phyloP scores from a whole-genome alignment of 805 yeast genomes.

The Clavispora santaluciae region DNA sequence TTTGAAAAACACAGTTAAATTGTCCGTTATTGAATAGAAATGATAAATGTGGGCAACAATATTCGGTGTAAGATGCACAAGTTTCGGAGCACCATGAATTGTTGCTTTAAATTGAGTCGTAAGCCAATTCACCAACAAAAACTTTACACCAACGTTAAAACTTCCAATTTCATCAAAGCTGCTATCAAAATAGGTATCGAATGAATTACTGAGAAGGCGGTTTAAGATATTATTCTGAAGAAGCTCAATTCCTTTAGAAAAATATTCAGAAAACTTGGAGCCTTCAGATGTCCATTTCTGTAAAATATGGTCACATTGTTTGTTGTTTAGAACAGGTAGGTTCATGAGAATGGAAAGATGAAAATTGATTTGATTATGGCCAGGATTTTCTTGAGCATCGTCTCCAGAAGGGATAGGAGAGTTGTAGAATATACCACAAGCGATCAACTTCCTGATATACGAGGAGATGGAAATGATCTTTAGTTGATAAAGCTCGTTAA shows the following conservation, averaged over 20 bases:
- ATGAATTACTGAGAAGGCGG: conserved; percentile 19
- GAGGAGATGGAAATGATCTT: conserved; percentile 54
- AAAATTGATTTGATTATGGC: conserved; percentile 22
- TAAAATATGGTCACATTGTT: conserved; percentile 52
- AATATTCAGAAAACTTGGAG: conserved; percentile 27
- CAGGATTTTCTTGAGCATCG: background rate
- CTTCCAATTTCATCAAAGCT: conserved; percentile 10
- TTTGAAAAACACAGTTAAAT: conserved; percentile 37
- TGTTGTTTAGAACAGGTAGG: conserved; percentile 50
- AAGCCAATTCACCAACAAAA: conserved; percentile 45
- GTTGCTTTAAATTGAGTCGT: conserved; percentile 37
- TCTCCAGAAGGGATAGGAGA: conserved; percentile 29
- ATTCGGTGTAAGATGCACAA: conserved; percentile 31
- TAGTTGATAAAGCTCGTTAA: conserved; percentile 47
- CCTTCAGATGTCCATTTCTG: conserved; percentile 41
- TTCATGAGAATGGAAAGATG: conserved; percentile 57
- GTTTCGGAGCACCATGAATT: conserved; percentile 28
- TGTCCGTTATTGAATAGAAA: conserved; percentile 36
- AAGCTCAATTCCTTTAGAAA: conserved; percentile 34
- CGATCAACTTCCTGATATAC: conserved; percentile 74
- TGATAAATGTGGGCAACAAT: conserved; percentile 28
- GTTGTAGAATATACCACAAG: conserved; percentile 77
- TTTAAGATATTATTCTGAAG: conserved; percentile 31
- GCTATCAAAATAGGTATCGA: conserved; percentile 10
- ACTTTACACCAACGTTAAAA: conserved; percentile 40